Base-by-base conservation (phyloP, 495 filamentous ascomycete species). In the Sordaria brevicollis region DNA sequence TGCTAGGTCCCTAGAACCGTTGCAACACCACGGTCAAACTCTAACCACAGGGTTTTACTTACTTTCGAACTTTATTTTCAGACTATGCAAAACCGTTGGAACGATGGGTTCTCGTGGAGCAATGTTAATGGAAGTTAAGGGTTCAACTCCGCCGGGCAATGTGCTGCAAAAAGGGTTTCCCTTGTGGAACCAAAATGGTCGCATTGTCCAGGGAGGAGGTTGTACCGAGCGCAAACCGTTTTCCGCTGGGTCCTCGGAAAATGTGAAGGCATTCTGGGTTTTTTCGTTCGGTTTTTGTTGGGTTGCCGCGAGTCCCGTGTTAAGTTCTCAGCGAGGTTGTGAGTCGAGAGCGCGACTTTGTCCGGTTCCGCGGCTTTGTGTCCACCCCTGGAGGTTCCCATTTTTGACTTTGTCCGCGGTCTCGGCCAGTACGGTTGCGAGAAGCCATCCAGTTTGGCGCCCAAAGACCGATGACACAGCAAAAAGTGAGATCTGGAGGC, bases 401-500 rank as follows among this genome's bases (percentile, higher is more conserved):
- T n/a, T n/a, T n/a, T n/a, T 25, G 49, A 57, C 10, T 57, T 57
- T 13, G 19, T 11, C 49, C 19, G 11, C 11, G 3, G n/a, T n/a
- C n/a, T n/a, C 49, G 17, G 15, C 49, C 21, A 62, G 49, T 62
- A 31, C 11, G 1, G 49, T n/a, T 62, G 49, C 13, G 4, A 9
- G 43, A 25, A 25, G 43, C 8, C 9, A 36, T 54, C 7, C 43
- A 15, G 25, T 8, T n/a, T 31, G 49, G 21, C 25, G 49, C 13
- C 25, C 11, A 6, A 62, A 62, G 11, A 21, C 57, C 74, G 74
- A 75, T 75, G 54, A 68, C 72, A 70, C 69, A 31, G 69, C 69
- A 72, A 75, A n/a, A 75, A 75, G 33, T 35, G 31, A 71, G 74
- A 75, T 75, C 72, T 69, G 31, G 49, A 62, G 49, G 49, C 49